Percentiles rank a stretch among this genome's conserved stretches.
Conservation (phyloP, 2,329 filamentous ascomycete genomes). For the Talaromyces sp. region DNA sequence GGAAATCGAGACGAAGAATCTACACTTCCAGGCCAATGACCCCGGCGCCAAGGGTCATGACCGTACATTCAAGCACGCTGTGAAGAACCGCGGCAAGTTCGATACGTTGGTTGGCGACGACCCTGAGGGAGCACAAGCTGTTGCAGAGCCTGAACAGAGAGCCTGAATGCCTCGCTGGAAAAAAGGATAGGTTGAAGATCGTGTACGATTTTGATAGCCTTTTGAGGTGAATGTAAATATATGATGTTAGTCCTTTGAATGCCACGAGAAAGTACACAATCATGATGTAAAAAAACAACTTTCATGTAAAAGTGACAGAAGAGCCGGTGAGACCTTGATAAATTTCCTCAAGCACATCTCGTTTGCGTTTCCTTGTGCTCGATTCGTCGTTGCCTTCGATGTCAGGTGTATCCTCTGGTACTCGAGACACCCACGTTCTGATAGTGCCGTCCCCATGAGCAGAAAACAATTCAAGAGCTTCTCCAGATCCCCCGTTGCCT, state of each 20-base stretch:
- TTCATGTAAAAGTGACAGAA: slow-evolving; percentile 60
- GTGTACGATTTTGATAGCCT: background rate
- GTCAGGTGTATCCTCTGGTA: slow-evolving; percentile 46
- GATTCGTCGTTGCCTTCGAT: slow-evolving; percentile 51
- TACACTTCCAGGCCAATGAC: slow-evolving; percentile 31
- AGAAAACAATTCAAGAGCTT: slow-evolving; percentile 70
- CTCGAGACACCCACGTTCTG: slow-evolving; percentile 67
- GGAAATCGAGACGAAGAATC: slow-evolving; percentile 38
- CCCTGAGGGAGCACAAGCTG: slow-evolving; percentile 28
- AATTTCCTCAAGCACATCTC: slow-evolving; percentile 74
- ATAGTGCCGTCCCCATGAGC: slow-evolving; percentile 82
- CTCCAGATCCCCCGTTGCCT: slow-evolving; percentile 55
- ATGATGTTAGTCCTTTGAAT: background rate
- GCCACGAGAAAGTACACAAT: background rate
- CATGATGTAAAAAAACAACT: background rate
- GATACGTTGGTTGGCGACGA: slow-evolving; percentile 39
- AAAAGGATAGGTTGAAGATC: background rate
- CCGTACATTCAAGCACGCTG: slow-evolving; percentile 40
- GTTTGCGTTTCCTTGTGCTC: slow-evolving; percentile 60
- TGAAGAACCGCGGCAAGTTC: slow-evolving; percentile 35
- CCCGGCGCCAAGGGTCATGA: slow-evolving; percentile 37
- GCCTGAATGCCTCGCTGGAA: background rate
- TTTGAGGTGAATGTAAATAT: background rate
- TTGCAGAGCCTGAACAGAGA: slow-evolving; percentile 25
- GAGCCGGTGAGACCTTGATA: slow-evolving; percentile 71